phyloP scores from a whole-genome alignment of 768 basidiomycete genomes.

The Clitopilus hobsonii region DNA sequence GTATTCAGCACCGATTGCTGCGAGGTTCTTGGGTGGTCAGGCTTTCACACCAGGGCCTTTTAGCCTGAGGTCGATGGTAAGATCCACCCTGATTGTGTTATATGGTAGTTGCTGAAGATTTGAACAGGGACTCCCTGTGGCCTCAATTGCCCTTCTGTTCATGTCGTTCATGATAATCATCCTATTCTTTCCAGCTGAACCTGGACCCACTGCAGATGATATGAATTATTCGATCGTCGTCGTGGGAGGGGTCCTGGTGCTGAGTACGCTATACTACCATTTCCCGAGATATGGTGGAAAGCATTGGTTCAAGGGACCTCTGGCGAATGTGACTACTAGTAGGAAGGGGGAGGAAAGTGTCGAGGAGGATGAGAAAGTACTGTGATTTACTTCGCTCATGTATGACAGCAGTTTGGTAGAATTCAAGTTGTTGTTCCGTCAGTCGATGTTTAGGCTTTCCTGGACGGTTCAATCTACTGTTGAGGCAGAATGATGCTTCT shows the following conservation, averaged over 20 bases:
- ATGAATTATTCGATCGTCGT: slow-evolving; percentile 65
- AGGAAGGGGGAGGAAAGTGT: background rate
- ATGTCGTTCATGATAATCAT: slow-evolving; percentile 50
- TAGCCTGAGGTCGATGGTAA: slow-evolving; percentile 14
- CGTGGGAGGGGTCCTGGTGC: slow-evolving; percentile 39
- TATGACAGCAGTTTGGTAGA: too few relatives aligned
- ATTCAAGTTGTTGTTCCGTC: too few relatives aligned
- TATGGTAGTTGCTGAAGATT: background rate
- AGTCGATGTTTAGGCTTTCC: too few relatives aligned
- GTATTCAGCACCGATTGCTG: slow-evolving; percentile 18
- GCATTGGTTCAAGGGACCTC: slow-evolving; percentile 22
- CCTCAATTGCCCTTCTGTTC: slow-evolving; percentile 39
- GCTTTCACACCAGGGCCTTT: slow-evolving; percentile 17
- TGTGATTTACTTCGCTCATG: too few relatives aligned
- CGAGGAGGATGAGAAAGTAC: background rate
- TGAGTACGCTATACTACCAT: slow-evolving; percentile 54
- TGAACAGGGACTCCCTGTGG: slow-evolving; percentile 39
- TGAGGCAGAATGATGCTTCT: too few relatives aligned
- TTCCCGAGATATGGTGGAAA: slow-evolving; percentile 34
- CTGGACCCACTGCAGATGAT: slow-evolving; percentile 26
- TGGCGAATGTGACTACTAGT: background rate
- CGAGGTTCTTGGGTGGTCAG: slow-evolving; percentile 24
- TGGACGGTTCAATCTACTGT: too few relatives aligned
- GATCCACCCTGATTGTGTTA: background rate
- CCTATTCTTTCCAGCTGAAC: slow-evolving; percentile 47